Percentiles rank a stretch among this genome's conserved stretches.
These are phyloP conservation scores for Brassica hybrid DNA, from an alignment of 441 rosid species.

Conservation along the genomic window DNA sequence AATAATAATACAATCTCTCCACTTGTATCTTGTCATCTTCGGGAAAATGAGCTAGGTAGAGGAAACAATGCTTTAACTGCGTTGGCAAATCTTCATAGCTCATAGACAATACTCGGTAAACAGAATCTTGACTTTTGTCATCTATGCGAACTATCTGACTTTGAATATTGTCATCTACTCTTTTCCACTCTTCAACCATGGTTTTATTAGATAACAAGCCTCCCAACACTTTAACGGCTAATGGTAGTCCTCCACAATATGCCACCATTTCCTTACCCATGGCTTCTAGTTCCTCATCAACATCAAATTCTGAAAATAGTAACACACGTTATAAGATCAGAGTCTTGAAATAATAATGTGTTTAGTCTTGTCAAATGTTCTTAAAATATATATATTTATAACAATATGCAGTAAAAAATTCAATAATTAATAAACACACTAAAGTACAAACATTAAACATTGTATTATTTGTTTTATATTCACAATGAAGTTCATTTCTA, in stretches of 20 bases:
- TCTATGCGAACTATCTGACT: neutral
- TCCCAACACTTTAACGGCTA: slow-evolving; percentile 30
- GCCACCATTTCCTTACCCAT: slow-evolving; percentile 24
- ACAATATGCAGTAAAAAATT: too few relatives aligned
- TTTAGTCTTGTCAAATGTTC: too few relatives aligned
- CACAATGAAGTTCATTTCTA: too few relatives aligned
- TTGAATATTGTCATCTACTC: slow-evolving; percentile 12
- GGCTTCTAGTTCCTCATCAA: slow-evolving; percentile 16
- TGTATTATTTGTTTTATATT: too few relatives aligned
- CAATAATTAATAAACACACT: too few relatives aligned
- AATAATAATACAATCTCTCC: neutral
- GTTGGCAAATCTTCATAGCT: neutral
- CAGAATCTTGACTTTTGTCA: neutral
- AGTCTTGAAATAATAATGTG: too few relatives aligned
- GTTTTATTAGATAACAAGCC: slow-evolving; percentile 26
- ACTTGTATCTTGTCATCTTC: neutral
- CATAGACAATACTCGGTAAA: neutral
- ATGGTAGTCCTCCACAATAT: slow-evolving; percentile 39
- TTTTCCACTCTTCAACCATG: slow-evolving; percentile 21
- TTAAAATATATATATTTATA: too few relatives aligned
- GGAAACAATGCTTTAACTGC: neutral
- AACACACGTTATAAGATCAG: too few relatives aligned
- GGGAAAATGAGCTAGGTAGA: neutral
- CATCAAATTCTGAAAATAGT: too few relatives aligned
- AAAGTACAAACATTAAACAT: too few relatives aligned